Percentiles rank a stretch among this genome's conserved stretches.
Conservation (phyloP, 2,329 filamentous ascomycete genomes). For the Botryotinia globosa region DNA sequence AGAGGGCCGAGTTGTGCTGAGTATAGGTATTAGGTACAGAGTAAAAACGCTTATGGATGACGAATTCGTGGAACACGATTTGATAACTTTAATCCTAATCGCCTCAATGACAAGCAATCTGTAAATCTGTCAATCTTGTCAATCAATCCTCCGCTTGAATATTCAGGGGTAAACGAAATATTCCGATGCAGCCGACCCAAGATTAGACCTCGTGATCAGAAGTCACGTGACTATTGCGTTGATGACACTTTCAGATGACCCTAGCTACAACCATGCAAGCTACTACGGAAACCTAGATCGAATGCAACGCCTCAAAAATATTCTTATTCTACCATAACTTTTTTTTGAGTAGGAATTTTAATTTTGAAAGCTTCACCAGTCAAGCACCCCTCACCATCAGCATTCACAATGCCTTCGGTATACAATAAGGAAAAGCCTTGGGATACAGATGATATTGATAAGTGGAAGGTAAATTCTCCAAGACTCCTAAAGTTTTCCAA, state of each 20-base stretch:
- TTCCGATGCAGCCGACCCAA: neutral
- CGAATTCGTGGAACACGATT: conserved; percentile 16
- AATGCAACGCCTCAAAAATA: conserved; percentile 14
- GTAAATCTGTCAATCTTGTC: neutral
- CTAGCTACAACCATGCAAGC: neutral
- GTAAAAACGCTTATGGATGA: conserved; percentile 13
- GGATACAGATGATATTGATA: conserved; percentile 96
- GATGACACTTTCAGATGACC: neutral
- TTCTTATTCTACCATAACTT: conserved; percentile 22
- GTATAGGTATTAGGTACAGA: neutral
- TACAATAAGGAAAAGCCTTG: conserved; percentile 88
- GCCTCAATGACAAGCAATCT: neutral
- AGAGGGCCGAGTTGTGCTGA: conserved; percentile 6
- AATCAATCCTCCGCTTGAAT: conserved; percentile 13
- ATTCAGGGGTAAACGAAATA: conserved; percentile 14
- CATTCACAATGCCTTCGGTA: conserved; percentile 71
- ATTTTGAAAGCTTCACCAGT: conserved; percentile 12
- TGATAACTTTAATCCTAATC: conserved; percentile 18
- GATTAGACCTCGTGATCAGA: neutral
- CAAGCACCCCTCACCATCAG: conserved; percentile 26
- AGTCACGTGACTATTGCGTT: fast-evolving
- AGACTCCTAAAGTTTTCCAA: neutral
- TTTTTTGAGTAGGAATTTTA: conserved; percentile 19
- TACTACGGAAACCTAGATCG: conserved; percentile 9
- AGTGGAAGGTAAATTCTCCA: conserved; percentile 68